These are phyloP conservation scores for Fragilariopsis cylindrus DNA, from an alignment of 108 stramenopile species.

Conservation along the genomic window DNA sequence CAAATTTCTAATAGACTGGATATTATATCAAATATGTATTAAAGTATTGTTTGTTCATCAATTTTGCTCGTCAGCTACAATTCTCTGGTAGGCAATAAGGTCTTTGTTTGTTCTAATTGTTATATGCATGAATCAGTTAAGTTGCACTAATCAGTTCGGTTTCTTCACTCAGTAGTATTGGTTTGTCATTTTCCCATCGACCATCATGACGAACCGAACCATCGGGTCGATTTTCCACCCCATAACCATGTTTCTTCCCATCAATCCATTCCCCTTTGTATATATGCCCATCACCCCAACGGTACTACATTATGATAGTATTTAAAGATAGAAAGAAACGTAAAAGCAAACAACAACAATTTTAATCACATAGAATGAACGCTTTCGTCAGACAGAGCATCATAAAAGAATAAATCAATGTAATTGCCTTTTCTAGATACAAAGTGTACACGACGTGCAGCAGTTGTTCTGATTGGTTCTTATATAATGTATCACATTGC, in stretches of 20 bases:
- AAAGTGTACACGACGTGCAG: not conserved
- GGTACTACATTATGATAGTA: not conserved
- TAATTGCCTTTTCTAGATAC: too few relatives aligned
- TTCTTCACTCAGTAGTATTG: conserved; percentile 5
- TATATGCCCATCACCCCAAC: conserved; percentile 34
- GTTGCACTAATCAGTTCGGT: too few relatives aligned
- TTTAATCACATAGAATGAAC: too few relatives aligned
- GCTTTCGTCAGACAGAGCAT: too few relatives aligned
- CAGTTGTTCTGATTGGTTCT: not conserved
- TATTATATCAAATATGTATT: too few relatives aligned
- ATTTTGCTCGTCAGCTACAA: not conserved
- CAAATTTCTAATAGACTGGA: too few relatives aligned
- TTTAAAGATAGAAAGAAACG: not conserved
- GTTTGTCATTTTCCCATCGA: conserved; percentile 39
- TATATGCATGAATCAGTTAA: too few relatives aligned
- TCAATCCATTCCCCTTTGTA: conserved; percentile 45
- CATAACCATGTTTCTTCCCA: conserved; percentile 43
- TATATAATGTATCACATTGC: not conserved
- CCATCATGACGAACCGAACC: conserved; percentile 49
- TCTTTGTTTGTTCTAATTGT: not conserved
- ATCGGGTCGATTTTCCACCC: conserved; percentile 38
- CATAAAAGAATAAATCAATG: too few relatives aligned
- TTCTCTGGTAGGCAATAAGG: not conserved
- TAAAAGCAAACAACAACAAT: not conserved
- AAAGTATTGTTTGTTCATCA: too few relatives aligned